Evolutionary conservation across 139 green algal genomes (phyloP).

Genomic region (Chlorella sp.): DNA sequence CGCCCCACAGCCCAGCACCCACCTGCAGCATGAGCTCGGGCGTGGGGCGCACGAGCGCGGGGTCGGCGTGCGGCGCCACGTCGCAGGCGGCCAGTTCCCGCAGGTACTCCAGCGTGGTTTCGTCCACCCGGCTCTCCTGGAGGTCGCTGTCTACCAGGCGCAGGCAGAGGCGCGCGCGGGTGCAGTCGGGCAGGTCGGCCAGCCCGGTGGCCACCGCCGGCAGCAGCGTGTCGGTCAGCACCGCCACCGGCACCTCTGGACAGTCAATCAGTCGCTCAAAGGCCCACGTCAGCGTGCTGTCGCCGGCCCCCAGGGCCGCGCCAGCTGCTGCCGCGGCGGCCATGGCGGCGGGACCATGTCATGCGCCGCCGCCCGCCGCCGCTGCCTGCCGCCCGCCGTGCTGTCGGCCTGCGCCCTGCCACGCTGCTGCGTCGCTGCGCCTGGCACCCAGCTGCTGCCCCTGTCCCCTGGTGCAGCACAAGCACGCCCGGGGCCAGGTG

Average conservation of each 20-base stretch:
- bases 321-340: too few species aligned
- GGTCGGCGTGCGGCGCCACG: neutral
- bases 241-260: neutral
- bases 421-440: too few species aligned
- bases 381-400: too few species aligned
- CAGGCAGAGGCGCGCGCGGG: conserved; percentile 4
- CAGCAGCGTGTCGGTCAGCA: neutral
- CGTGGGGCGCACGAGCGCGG: neutral
- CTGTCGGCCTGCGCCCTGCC: neutral
- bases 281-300: neutral
- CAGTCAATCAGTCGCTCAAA: conserved; percentile 1
- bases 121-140: neutral
- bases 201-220: neutral
- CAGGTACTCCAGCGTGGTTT: neutral
- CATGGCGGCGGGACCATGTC: too few species aligned
- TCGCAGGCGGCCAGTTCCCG: neutral
- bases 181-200: neutral
- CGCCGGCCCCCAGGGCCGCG: neutral
- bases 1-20: neutral
- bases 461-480: conserved; percentile 54
- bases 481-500: conserved; percentile 67
- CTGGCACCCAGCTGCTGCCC: too few species aligned
- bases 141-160: neutral
- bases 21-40: neutral
- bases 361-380: too few species aligned